Evolutionary conservation across 805 yeast species (phyloP), one percentile per base, ranked within the genome.

Genomic region (Candida saitoana): DNA sequence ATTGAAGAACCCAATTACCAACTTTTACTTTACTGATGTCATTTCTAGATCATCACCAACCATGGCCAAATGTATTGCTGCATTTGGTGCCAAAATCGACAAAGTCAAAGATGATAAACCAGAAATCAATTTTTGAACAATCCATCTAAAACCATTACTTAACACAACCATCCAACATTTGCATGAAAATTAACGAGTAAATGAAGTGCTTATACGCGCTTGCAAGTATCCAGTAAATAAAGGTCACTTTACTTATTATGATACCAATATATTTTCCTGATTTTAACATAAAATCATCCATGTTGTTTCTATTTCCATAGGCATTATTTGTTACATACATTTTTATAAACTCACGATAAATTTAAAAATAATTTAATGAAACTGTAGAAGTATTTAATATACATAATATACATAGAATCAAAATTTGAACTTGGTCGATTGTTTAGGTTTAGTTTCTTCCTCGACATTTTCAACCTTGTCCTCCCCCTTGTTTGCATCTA

Each of bases 21-120:
- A 87, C 78, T 87, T 84, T 64, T 87, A 87, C 73, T 84, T 87
- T 75, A 87, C 96, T 27, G 91, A 87, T 63, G 87, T 85, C 48
- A 83, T 87, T 51, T 83, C 95, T 18, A 78, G 95, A 71, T 79
- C 87, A 43, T 87, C 95, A 38, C 87, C 88, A 50, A 87, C 95
- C 22, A 87, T 87, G 95, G 95, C 95, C 33, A 82, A 77, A 67
- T 84, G 95, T 71, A 80, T 88, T 45, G 75, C 83, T 41, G 69
- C 83, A 43, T 81, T 82, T 57, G 87, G 87, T 40, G 76, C 82
- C 43, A 76, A 79, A 65, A 69, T 79, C 49, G 86, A 80, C 49
- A 80, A 80, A 60, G 62, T 71, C 41, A 59, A 60, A 45, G 84
- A 79, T 60, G 75, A 62, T 39, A 61, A 59, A 46, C 74, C 74